Base-by-base conservation (phyloP, 306 rosid species). In the Acmispon strigosus region DNA sequence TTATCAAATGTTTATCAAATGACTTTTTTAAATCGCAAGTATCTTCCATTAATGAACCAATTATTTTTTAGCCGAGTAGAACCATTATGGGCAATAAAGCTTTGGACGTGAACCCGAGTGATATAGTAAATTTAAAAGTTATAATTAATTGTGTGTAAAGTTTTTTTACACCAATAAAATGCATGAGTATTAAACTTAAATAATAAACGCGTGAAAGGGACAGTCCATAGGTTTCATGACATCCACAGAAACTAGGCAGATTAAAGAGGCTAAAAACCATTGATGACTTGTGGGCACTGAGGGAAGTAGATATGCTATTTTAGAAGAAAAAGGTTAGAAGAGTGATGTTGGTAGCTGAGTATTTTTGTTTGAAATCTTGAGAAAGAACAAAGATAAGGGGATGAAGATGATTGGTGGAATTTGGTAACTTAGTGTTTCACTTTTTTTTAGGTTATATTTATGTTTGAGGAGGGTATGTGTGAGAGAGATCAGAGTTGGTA, bases 201-300 rank as follows among this genome's bases (percentile, higher is more conserved):
- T 11, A 81, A 66, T 59, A 37, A 10, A 62, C 58, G 50, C 62
- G 63, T 75, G 74, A 67, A 78, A 78, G 24, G 78, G 69, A 54
- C 32, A 34, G 61, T 7, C 45, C 61, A 61, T 50, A 18, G 51
- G 39, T 65, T 64, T 27, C 48, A 24, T 77, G 19, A 73, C 73
- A 56, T 77, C 77, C 59, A 70, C 70, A 62, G 41, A 72, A 48
- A 55, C 67, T 41, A 15, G 45, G 48, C 39, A 41, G 57, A 79
- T 27, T 43, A 54, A 29, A 54, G 49, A 34, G 67, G 73, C 45
- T 22, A 2, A 70, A 62, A 70, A 47, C 27, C 29, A 36, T 12
- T 44, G 5, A 32, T 70, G 64, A 13, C 37, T 16, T 42, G 42
- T 42, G 42, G 65, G 58, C 8, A 58, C 49, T 59, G 42, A 36